Evolutionary conservation across 306 rosid species (phyloP).

Genomic region (Cucumis sativus): DNA sequence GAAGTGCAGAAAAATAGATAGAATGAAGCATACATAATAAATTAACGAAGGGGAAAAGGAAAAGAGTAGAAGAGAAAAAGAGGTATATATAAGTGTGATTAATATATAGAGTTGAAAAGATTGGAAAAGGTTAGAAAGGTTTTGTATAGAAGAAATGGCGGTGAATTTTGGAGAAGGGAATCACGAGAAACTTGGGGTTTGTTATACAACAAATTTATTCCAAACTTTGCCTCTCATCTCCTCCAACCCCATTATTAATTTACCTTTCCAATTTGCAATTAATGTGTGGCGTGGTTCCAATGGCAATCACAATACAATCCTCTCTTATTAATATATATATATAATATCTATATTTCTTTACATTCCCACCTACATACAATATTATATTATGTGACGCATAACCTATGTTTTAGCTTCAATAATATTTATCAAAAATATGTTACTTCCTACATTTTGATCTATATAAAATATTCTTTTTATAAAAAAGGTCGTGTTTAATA

Average conservation of each 20-base stretch:
- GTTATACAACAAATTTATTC: slow-evolving; percentile 33
- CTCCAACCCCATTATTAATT: background rate
- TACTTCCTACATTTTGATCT: too few species aligned
- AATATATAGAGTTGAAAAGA: slow-evolving; percentile 11
- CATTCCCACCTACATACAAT: too few species aligned
- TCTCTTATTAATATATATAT: background rate
- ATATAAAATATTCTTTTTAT: too few species aligned
- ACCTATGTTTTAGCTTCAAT: too few species aligned
- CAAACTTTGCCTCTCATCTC: slow-evolving; percentile 20
- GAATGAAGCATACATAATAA: too few species aligned
- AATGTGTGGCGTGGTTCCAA: slow-evolving; percentile 6
- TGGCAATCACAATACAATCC: background rate
- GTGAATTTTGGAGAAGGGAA: slow-evolving; percentile 2
- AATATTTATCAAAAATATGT: too few species aligned
- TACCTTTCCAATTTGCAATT: slow-evolving; percentile 5
- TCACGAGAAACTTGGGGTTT: slow-evolving; percentile 67
- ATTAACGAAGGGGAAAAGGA: too few species aligned
- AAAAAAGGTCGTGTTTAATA: too few species aligned
- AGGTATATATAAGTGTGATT: too few species aligned
- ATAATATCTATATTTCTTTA: background rate
- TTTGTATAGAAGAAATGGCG: background rate
- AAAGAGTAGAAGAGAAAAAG: too few species aligned
- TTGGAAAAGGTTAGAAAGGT: slow-evolving; percentile 12
- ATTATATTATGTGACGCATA: background rate
- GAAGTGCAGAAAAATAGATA: too few species aligned